phyloP scores from a whole-genome alignment of 306 rosid species.

The Quercus aquifolioides region DNA sequence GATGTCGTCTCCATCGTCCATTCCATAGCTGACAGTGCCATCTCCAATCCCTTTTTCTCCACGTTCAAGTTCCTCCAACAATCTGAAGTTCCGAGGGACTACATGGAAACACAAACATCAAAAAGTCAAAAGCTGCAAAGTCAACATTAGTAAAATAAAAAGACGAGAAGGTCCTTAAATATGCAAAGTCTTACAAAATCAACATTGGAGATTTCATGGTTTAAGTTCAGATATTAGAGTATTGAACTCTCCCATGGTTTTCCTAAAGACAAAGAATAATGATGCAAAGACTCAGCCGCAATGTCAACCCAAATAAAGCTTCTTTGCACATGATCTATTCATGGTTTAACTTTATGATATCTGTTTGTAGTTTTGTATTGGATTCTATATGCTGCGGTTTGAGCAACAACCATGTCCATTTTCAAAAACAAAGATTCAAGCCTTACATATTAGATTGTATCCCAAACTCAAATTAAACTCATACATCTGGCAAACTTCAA shows the following conservation, averaged over 20 bases:
- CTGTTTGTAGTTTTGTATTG: not conserved
- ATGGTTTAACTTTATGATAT: not conserved
- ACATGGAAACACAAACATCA: constrained; percentile 30
- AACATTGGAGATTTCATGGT: not conserved
- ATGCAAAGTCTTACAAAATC: not conserved
- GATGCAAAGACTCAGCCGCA: not conserved
- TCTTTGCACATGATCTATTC: not conserved
- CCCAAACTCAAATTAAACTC: not conserved
- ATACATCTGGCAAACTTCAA: not conserved
- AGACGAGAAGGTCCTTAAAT: not conserved
- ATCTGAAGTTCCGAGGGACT: constrained; percentile 99
- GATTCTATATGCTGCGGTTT: not conserved
- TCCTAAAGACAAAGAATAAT: not conserved
- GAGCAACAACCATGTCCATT: not conserved
- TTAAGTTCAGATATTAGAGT: not conserved
- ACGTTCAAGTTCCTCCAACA: constrained; percentile 99
- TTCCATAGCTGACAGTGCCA: constrained; percentile 94
- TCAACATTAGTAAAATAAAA: not conserved
- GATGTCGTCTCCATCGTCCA: constrained; percentile 99
- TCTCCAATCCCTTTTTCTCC: constrained; percentile 96
- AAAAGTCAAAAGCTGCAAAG: not conserved
- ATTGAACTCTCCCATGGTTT: not conserved
- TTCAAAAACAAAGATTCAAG: not conserved
- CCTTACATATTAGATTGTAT: not conserved
- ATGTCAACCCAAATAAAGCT: not conserved